These are phyloP conservation scores for Takakia lepidozioides DNA, from an alignment of 225 moss, liverwort and hornwort species.

Conservation along the genomic window DNA sequence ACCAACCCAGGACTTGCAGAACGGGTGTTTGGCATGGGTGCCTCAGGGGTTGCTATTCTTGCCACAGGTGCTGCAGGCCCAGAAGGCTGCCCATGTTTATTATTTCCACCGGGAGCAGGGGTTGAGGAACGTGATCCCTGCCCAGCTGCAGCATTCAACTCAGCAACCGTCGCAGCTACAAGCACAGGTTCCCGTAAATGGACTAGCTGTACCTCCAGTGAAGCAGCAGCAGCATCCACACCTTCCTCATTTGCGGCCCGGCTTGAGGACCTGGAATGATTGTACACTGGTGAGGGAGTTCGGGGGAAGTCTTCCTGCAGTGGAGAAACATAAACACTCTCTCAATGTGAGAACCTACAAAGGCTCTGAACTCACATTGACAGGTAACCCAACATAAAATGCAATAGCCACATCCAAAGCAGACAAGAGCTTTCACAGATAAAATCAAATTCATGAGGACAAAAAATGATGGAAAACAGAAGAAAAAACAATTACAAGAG, in stretches of 20 bases:
- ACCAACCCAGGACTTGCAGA: conserved; percentile 54
- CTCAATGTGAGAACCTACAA: too few species aligned
- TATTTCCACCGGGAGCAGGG: conserved; percentile 62
- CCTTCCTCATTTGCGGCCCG: conserved; percentile 67
- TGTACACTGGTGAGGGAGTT: conserved; percentile 8
- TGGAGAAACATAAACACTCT: too few species aligned
- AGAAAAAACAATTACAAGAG: too few species aligned
- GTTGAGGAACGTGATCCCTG: conserved; percentile 86
- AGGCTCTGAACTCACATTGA: too few species aligned
- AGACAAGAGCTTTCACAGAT: too few species aligned
- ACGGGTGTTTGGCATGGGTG: conserved; percentile 27
- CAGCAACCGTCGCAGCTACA: conserved; percentile 35
- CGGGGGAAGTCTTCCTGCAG: conserved; percentile 9
- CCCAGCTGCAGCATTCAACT: conserved; percentile 37
- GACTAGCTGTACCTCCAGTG: conserved; percentile 68
- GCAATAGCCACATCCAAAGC: too few species aligned
- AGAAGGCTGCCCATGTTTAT: conserved; percentile 32
- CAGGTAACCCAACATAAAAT: too few species aligned
- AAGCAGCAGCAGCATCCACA: conserved; percentile 38
- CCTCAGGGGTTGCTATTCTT: conserved; percentile 37
- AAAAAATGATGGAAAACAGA: too few species aligned
- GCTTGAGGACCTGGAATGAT: conserved; percentile 48
- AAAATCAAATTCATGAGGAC: too few species aligned
- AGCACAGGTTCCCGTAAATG: conserved; percentile 67
- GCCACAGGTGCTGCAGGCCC: conserved; percentile 60